phyloP scores from a whole-genome alignment of 2,329 filamentous ascomycete genomes.

The Colletotrichum spaethianum region DNA sequence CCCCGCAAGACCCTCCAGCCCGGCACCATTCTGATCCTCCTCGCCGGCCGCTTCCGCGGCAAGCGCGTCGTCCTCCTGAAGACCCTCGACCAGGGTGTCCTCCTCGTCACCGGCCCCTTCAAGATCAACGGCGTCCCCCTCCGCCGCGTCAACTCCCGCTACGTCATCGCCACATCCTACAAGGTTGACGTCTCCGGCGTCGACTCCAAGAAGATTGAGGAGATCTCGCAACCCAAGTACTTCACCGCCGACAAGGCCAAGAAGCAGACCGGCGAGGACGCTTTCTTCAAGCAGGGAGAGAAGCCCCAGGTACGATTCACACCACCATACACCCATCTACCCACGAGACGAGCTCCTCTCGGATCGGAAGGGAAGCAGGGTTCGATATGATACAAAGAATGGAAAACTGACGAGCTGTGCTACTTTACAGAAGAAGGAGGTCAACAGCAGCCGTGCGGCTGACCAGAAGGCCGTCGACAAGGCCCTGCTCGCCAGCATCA shows the following conservation, averaged over 20 bases:
- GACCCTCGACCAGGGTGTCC: slow-evolving; percentile 95
- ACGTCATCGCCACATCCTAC: slow-evolving; percentile 92
- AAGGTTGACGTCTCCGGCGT: slow-evolving; percentile 88
- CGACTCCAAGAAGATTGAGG: slow-evolving; percentile 90
- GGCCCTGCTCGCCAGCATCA: slow-evolving; percentile 93
- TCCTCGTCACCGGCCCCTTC: slow-evolving; percentile 99
- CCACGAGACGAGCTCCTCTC: not conserved
- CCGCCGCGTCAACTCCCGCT: slow-evolving; percentile 92
- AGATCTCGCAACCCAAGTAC: slow-evolving; percentile 85
- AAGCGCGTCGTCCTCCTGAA: slow-evolving; percentile 99
- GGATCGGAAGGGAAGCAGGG: not conserved
- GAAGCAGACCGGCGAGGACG: slow-evolving; percentile 97
- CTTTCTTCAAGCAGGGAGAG: slow-evolving; percentile 99
- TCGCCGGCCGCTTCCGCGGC: slow-evolving; percentile 99
- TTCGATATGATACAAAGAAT: not conserved
- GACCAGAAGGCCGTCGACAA: slow-evolving; percentile 99
- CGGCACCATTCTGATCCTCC: slow-evolving; percentile 97
- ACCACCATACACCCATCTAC: not conserved
- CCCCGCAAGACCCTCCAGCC: slow-evolving; percentile 91
- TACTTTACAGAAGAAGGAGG: slow-evolving; percentile 89
- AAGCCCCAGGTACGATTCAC: slow-evolving; percentile 87
- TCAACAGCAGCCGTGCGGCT: slow-evolving; percentile 89
- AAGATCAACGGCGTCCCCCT: slow-evolving; percentile 99
- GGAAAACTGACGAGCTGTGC: slow-evolving; percentile 44
- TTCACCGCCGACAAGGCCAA: slow-evolving; percentile 95